Evolutionary conservation across 2,329 filamentous ascomycete genomes (phyloP), one percentile per base, ranked within the genome.

Genomic region (Arachnopeziza araneosa): DNA sequence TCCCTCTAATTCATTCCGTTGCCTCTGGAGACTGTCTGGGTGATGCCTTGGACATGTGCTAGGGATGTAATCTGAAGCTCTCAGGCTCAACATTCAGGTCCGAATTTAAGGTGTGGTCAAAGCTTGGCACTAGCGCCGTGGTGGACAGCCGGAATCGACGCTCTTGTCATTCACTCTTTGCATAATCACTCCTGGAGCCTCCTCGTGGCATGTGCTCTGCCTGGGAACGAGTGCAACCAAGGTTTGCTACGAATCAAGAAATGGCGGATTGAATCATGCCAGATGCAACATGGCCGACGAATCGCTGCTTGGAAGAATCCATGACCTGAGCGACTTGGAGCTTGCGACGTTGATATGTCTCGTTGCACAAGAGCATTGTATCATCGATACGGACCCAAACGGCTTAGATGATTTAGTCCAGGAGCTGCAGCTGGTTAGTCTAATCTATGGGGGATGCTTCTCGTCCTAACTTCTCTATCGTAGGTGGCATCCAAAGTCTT

Each of bases 261-360:
- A 44, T 44, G 17, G 17, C 12, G 17, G 36, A 12, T 44, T 19
- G 36, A 52, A 52, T 6, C 21, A 10, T 23, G 22, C 50, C 10
- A 36, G 3, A 17, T 55, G 19, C 26, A 9, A 22, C 70, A 89
- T 89, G 86, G 84, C 83, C 73, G 78, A 83, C 76, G 79, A 82
- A 70, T 75, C 76, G 59, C 79, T 92, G 63, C 77, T 87, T 63
- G 79, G 83, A 64, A 88, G 88, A 74, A 83, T 96, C 68, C 89
- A 93, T 70, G 82, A 85, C 67, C 80, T 98, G 64, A 90, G 88
- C 70, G 93, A 97, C 76, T 81, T 97, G 50, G 93, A 97, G 76
- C 84, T 98, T 61, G 95, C 93, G 24, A 78, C 89, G 17, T 81
- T 98, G 50, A 83, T 97, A 55, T 93, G 89, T 71, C 83, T 98